phyloP scores from a whole-genome alignment of 768 basidiomycete species.

The Xerocomus potaroensis region DNA sequence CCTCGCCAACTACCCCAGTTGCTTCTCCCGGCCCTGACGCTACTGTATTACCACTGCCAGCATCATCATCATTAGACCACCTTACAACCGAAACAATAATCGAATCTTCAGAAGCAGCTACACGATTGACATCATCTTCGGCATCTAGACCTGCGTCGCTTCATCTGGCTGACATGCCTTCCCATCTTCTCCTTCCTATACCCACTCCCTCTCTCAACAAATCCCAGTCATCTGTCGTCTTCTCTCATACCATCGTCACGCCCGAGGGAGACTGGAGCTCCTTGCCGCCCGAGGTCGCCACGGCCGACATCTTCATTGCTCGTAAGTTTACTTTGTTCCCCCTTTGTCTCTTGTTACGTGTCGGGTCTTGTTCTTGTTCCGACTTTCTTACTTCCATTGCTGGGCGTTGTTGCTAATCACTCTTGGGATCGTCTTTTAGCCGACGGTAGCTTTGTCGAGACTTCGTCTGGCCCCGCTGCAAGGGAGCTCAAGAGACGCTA shows the following conservation, averaged over 20 bases:
- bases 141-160: conserved; percentile 20
- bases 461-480: conserved; percentile 70
- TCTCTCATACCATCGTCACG: conserved; percentile 39
- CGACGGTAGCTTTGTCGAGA: conserved; percentile 77
- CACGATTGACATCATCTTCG: conserved; percentile 9
- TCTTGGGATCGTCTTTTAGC: conserved; percentile 35
- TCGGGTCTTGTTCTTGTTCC: conserved; percentile 7
- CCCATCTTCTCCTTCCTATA: conserved; percentile 41
- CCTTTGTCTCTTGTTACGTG: background rate
- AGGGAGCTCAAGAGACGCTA: conserved; percentile 73
- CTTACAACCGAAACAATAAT: conserved; percentile 19
- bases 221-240: conserved; percentile 41
- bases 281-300: conserved; percentile 47
- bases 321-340: conserved; percentile 37
- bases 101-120: conserved; percentile 15
- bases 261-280: conserved; percentile 36
- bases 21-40: conserved; percentile 14
- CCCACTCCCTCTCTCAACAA: conserved; percentile 35
- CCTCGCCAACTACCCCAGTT: conserved; percentile 13
- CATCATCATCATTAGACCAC: conserved; percentile 24
- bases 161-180: conserved; percentile 11
- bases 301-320: conserved; percentile 56
- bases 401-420: conserved; percentile 1
- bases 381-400: background rate
- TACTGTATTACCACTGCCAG: conserved; percentile 23